These are phyloP conservation scores for Phytophthora sansomeana DNA, from an alignment of 352 stramenopile species.

Conservation along the genomic window DNA sequence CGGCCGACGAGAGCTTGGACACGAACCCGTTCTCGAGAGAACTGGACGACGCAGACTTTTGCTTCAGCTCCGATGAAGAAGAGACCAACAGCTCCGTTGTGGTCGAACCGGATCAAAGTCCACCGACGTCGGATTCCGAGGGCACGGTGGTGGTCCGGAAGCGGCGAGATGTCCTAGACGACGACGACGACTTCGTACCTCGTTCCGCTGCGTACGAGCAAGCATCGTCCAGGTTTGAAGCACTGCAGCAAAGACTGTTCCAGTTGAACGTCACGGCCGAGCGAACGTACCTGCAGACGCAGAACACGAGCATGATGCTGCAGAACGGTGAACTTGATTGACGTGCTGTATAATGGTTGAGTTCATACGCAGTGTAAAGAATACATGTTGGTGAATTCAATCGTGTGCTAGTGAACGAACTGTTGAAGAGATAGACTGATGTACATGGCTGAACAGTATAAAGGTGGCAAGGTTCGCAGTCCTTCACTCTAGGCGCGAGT, in stretches of 20 bases:
- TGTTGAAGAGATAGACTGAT: neutral
- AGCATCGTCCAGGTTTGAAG: slow-evolving; percentile 10
- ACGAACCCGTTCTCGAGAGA: slow-evolving; percentile 35
- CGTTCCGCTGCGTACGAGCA: neutral
- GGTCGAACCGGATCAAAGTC: slow-evolving; percentile 27
- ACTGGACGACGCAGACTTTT: slow-evolving; percentile 41
- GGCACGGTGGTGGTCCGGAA: slow-evolving; percentile 26
- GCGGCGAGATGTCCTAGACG: neutral
- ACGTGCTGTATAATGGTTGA: neutral
- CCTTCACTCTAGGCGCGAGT: slow-evolving; percentile 13
- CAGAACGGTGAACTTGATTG: slow-evolving; percentile 30
- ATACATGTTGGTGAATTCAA: neutral
- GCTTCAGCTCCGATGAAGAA: slow-evolving; percentile 38
- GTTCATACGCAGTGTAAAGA: neutral
- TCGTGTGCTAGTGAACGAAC: neutral
- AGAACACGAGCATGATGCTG: slow-evolving; percentile 23
- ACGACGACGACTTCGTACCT: slow-evolving; percentile 31
- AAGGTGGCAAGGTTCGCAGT: neutral
- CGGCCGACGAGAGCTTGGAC: slow-evolving; percentile 29
- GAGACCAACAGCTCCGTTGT: slow-evolving; percentile 24
- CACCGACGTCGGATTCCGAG: slow-evolving; percentile 22
- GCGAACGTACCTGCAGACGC: slow-evolving; percentile 25
- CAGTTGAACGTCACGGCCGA: slow-evolving; percentile 31
- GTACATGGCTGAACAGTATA: neutral
- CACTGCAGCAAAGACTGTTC: slow-evolving; percentile 22